These are phyloP conservation scores for Neurospora tetrasperma DNA, from an alignment of 495 filamentous ascomycete species.

Conservation along the genomic window DNA sequence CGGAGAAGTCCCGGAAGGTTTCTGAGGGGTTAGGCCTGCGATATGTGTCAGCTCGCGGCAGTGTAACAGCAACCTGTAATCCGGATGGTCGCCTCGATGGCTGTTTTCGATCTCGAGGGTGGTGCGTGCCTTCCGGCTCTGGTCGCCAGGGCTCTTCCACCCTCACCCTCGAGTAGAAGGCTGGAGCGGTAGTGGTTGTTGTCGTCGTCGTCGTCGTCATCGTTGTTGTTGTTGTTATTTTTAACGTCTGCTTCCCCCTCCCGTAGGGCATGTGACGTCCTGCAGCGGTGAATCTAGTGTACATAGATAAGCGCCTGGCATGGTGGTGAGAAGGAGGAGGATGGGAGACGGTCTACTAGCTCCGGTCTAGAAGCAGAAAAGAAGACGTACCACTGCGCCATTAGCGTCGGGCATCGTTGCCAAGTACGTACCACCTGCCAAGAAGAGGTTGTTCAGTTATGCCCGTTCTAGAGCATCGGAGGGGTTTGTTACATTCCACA, in stretches of 20 bases:
- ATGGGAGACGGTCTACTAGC: background rate
- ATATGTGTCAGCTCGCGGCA: background rate
- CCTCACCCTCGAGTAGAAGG: too few species aligned
- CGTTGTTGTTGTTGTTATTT: too few species aligned
- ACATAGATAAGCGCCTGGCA: background rate
- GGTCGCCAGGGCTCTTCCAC: too few species aligned
- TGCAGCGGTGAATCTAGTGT: background rate
- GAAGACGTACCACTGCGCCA: background rate
- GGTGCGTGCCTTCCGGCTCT: too few species aligned
- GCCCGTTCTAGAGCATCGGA: background rate
- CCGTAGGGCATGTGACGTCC: too few species aligned
- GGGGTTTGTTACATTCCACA: background rate
- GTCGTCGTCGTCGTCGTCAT: too few species aligned
- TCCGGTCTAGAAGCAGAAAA: background rate
- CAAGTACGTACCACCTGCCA: background rate
- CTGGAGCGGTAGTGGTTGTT: too few species aligned
- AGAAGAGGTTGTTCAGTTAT: background rate
- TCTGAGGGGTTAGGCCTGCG: background rate
- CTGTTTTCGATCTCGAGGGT: background rate
- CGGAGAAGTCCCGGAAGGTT: background rate
- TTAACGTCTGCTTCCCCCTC: too few species aligned
- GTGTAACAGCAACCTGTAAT: background rate
- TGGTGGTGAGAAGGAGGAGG: background rate
- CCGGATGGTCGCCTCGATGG: background rate
- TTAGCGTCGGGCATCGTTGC: background rate